phyloP scores from a whole-genome alignment of 805 yeast genomes.

The Cyberlindnera lachancei region DNA sequence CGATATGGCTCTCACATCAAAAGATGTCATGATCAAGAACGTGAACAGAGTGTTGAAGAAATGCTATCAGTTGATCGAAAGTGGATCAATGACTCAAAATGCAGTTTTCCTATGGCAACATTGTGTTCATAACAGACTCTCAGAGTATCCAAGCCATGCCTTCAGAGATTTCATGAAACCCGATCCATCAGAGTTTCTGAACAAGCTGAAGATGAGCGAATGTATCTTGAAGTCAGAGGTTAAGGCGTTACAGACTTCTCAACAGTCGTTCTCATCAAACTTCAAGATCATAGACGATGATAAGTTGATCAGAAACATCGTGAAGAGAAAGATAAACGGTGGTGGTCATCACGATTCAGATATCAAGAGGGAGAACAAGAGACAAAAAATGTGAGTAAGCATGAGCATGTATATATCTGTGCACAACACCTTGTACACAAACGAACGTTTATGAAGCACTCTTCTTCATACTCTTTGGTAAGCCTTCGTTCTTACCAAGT shows the following conservation, averaged over 20 bases:
- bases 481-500: conserved; percentile 15
- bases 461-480: conserved; percentile 7
- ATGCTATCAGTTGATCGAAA: conserved; percentile 49
- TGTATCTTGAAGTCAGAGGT: conserved; percentile 52
- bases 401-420: not conserved
- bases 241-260: conserved; percentile 37
- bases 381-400: conserved; percentile 12
- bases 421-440: conserved; percentile 3
- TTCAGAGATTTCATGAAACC: conserved; percentile 20
- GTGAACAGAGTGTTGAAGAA: conserved; percentile 49
- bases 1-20: no score
- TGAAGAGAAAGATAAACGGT: conserved; percentile 52
- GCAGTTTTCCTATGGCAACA: conserved; percentile 23
- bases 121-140: conserved; percentile 23
- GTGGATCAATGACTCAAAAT: conserved; percentile 37
- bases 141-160: conserved; percentile 41
- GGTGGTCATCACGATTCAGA: conserved; percentile 21
- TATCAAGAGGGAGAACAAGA: conserved; percentile 22
- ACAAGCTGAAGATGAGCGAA: conserved; percentile 38
- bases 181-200: conserved; percentile 9
- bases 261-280: conserved; percentile 18
- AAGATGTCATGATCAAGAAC: conserved; percentile 16
- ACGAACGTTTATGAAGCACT: not conserved
- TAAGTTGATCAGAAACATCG: conserved; percentile 49
- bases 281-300: conserved; percentile 48